phyloP scores from a whole-genome alignment of 2,329 filamentous ascomycete species.

The Talaromyces atroroseus region DNA sequence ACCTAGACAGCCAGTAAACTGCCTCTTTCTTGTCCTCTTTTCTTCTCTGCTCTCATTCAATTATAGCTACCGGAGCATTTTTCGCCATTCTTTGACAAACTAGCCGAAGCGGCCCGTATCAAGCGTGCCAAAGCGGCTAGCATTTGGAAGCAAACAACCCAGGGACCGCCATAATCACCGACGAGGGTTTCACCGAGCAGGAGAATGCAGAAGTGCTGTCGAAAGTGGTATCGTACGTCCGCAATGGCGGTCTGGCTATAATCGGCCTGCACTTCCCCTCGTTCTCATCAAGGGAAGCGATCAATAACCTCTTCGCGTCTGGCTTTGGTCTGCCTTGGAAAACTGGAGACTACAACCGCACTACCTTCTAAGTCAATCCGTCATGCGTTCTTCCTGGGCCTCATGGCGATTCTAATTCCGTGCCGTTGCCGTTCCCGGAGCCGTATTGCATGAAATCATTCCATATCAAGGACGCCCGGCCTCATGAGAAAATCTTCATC shows the following conservation, averaged over 20 bases:
- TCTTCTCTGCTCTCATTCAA: too few species aligned
- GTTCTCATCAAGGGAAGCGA: neutral
- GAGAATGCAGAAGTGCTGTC: neutral
- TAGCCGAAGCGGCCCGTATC: neutral
- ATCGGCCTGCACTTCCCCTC: neutral
- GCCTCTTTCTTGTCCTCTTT: too few species aligned
- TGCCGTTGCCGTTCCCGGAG: constrained; percentile 15
- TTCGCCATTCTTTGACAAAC: neutral
- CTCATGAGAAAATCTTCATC: constrained; percentile 24
- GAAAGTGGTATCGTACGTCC: neutral
- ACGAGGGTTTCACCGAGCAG: neutral
- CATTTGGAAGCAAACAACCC: neutral
- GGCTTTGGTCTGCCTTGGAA: neutral
- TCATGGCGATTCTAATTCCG: too few species aligned
- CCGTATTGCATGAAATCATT: constrained; percentile 26
- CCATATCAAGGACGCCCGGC: constrained; percentile 21
- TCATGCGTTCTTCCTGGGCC: neutral
- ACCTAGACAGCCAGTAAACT: too few species aligned
- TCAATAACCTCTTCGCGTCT: neutral
- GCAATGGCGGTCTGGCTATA: neutral
- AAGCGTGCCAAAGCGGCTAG: neutral
- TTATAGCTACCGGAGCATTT: too few species aligned
- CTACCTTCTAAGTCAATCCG: neutral
- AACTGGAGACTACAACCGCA: neutral
- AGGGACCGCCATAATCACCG: neutral